phyloP scores from a whole-genome alignment of 257 asterid genomes.

The Gentiana straminea region DNA sequence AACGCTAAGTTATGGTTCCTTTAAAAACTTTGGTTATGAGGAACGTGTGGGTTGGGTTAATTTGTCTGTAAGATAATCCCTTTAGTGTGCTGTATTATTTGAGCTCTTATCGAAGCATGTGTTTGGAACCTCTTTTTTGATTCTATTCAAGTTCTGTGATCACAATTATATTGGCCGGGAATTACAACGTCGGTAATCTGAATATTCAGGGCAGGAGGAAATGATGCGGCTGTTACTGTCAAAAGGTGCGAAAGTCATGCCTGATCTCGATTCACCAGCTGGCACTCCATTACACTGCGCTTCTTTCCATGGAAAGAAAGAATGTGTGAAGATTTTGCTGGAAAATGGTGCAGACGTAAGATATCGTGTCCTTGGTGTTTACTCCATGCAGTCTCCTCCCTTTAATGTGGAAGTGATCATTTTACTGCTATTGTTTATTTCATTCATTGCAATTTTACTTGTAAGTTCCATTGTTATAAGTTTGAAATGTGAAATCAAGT shows the following conservation, averaged over 20 bases:
- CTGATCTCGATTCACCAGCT: background rate
- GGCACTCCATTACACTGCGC: slow-evolving; percentile 10
- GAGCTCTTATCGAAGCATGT: no score
- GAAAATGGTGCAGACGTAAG: slow-evolving; percentile 7
- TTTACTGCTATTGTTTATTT: background rate
- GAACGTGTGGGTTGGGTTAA: no score
- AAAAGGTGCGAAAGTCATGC: slow-evolving; percentile 4
- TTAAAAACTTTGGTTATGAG: no score
- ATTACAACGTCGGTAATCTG: background rate
- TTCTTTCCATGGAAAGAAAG: slow-evolving; percentile 1
- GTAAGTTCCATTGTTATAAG: background rate
- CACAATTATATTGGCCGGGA: no score
- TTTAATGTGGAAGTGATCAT: no score
- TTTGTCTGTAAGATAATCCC: no score
- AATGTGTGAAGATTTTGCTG: slow-evolving; percentile 4
- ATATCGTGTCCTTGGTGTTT: background rate
- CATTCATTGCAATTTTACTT: background rate
- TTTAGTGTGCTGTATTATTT: no score
- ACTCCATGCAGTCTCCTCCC: no score
- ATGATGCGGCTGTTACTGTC: slow-evolving; percentile 2
- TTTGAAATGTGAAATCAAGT: no score
- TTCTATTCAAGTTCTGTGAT: no score
- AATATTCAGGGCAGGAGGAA: slow-evolving; percentile 1
- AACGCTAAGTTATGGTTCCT: no score
- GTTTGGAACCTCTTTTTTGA: no score